phyloP scores from a whole-genome alignment of 805 yeast genomes.

The Myxozyma udenii region DNA sequence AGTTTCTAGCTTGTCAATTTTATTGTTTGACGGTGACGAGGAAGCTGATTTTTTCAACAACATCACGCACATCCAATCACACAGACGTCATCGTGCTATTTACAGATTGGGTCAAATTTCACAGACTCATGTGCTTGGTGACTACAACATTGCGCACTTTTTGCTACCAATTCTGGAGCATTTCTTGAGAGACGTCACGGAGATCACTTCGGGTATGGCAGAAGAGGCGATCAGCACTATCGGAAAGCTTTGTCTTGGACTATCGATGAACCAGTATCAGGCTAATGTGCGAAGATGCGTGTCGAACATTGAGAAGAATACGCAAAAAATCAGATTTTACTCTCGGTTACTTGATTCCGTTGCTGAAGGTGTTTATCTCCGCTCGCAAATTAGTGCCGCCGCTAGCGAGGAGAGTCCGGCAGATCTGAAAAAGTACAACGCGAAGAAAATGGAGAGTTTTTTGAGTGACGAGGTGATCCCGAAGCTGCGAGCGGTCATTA shows the following conservation, averaged over 20 bases:
- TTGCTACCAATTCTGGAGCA: conserved; percentile 82
- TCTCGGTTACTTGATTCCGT: conserved; percentile 51
- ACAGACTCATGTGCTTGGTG: conserved; percentile 43
- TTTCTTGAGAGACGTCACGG: conserved; percentile 48
- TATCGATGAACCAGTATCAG: conserved; percentile 77
- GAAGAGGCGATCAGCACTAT: conserved; percentile 56
- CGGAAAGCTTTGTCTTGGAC: conserved; percentile 52
- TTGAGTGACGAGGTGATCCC: conserved; percentile 60
- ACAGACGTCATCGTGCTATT: conserved; percentile 82
- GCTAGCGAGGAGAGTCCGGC: conserved; percentile 15
- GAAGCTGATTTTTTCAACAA: conserved; percentile 80
- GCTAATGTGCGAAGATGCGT: conserved; percentile 72
- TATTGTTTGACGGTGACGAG: conserved; percentile 65
- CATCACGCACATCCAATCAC: conserved; percentile 76
- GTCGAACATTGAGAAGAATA: conserved; percentile 45
- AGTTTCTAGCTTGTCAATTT: conserved; percentile 61
- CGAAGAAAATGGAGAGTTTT: conserved; percentile 44
- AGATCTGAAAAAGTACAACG: conserved; percentile 9
- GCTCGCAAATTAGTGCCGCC: conserved; percentile 4
- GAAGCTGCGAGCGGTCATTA: conserved; percentile 55
- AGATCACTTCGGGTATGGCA: conserved; percentile 40
- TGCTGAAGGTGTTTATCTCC: conserved; percentile 45
- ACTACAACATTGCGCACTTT: conserved; percentile 68
- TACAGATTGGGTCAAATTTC: conserved; percentile 56
- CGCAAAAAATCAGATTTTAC: conserved; percentile 27